Base-by-base conservation (phyloP, 108 stramenopile species). In the Stephanodiscus triporus region DNA sequence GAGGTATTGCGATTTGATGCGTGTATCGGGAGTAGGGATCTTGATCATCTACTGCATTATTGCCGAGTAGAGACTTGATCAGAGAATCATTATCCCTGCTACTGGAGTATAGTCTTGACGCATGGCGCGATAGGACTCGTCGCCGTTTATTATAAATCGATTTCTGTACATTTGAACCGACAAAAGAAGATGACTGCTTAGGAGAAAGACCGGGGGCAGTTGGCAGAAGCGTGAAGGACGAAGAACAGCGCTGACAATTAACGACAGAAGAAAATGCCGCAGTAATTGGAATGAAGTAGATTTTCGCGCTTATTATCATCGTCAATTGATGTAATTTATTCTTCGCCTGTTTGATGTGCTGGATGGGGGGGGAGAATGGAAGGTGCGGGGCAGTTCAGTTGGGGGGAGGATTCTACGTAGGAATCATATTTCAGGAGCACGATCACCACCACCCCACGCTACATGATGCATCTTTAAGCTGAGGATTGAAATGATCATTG, bases 1-100 rank as follows among this genome's bases (percentile, higher is more conserved):
- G 76, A n/a, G 93, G 93, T 66, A 94, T 84, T 56, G 88, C 93
- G 47, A 94, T 86, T 75, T 89, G 75, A 64, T 91, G 90, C 14
- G 90, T 88, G 70, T 66, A 84, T 51, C 40, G 45, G 1, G 67
- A 75, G 57, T 56, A 75, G 37, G 78, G 77, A 66, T 72, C 71
- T 36, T 63, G 30, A 43, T 69, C 42, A 62, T 70, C 68, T 2
- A 7, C 34, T 36, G 75, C 68, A 49, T 32, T 57, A 34, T 51
- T 63, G 37, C 38, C 24, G 20, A 72, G 60, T 36, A 72, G 48
- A 20, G 59, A 49, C 30, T 37, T 63, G 23, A 72, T 48, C 30
- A 72, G 42, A 7, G 57, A 42, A 38, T 72, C 48, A 26, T 72
- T 36, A 1, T 2, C 19, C 16, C 16, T 38, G 16, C 16, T 38